Evolutionary conservation across 768 basidiomycete species (phyloP).

Genomic region (Polyporus arcularius): DNA sequence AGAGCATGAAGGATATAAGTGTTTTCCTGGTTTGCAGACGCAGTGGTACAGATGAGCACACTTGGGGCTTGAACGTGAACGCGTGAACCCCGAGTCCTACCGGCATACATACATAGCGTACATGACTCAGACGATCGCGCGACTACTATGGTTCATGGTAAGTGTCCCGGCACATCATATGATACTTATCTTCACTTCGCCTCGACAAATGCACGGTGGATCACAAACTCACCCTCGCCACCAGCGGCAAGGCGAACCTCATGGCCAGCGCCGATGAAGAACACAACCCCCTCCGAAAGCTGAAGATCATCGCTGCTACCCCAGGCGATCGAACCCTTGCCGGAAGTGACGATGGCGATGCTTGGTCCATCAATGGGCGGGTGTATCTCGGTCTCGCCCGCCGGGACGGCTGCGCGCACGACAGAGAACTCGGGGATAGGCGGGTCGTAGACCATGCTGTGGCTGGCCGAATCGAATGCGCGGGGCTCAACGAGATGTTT

Average conservation of each 20-base stretch:
- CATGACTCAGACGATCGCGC: too few species aligned
- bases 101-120: too few species aligned
- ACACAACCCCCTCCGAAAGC: constrained; percentile 66
- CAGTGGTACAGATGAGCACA: not conserved
- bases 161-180: not conserved
- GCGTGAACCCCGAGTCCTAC: too few species aligned
- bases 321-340: constrained; percentile 61
- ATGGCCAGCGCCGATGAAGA: constrained; percentile 79
- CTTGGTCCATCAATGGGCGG: constrained; percentile 78
- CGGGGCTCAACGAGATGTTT: constrained; percentile 71
- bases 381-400: constrained; percentile 54
- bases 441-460: constrained; percentile 76
- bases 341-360: constrained; percentile 75
- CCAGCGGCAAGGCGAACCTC: constrained; percentile 47
- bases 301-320: constrained; percentile 37
- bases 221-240: constrained; percentile 43
- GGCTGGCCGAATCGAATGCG: constrained; percentile 37
- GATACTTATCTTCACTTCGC: constrained; percentile 17
- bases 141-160: not conserved
- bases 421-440: constrained; percentile 95
- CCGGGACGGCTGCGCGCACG: constrained; percentile 54
- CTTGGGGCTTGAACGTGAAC: too few species aligned
- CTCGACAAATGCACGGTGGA: constrained; percentile 75
- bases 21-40: not conserved
- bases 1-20: too few species aligned